phyloP scores from a whole-genome alignment of 805 yeast species.

The Candida sonorensis region DNA sequence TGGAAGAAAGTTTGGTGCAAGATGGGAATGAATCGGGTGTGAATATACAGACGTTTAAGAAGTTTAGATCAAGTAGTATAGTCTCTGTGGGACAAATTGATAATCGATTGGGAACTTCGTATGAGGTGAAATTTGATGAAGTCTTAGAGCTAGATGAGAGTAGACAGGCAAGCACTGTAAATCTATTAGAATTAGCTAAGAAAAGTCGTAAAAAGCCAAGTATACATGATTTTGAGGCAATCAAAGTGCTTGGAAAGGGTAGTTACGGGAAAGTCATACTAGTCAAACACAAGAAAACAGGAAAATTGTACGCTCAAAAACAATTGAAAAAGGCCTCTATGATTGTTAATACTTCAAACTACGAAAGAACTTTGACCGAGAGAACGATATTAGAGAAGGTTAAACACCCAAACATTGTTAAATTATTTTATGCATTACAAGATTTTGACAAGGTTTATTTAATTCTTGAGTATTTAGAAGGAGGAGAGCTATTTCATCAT shows the following conservation, averaged over 20 bases:
- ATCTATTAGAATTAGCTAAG: conserved; percentile 1
- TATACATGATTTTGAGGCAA: conserved; percentile 58
- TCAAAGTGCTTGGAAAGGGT: conserved; percentile 79
- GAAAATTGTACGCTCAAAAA: conserved; percentile 75
- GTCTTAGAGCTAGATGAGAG: conserved; percentile 27
- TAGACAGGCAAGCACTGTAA: conserved; percentile 11
- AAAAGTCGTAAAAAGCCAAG: conserved; percentile 10
- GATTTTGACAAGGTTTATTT: conserved; percentile 71
- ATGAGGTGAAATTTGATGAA: conserved; percentile 41
- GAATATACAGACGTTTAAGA: conserved; percentile 18
- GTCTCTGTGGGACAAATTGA: conserved; percentile 26
- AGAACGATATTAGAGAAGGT: conserved; percentile 64
- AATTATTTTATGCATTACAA: conserved; percentile 76
- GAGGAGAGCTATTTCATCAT: conserved; percentile 78
- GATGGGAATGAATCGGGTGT: too few relatives aligned
- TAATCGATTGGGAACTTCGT: conserved; percentile 39
- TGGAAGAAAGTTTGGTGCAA: too few relatives aligned
- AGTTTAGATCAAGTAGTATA: conserved; percentile 23
- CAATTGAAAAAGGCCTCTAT: conserved; percentile 79
- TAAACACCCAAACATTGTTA: conserved; percentile 76
- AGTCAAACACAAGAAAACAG: conserved; percentile 58
- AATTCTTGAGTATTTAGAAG: conserved; percentile 75
- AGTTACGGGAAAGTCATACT: conserved; percentile 83
- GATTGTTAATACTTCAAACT: conserved; percentile 46
- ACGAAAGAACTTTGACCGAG: conserved; percentile 78